phyloP scores from a whole-genome alignment of 331 rosid genomes.

The Phaseolus coccineus region DNA sequence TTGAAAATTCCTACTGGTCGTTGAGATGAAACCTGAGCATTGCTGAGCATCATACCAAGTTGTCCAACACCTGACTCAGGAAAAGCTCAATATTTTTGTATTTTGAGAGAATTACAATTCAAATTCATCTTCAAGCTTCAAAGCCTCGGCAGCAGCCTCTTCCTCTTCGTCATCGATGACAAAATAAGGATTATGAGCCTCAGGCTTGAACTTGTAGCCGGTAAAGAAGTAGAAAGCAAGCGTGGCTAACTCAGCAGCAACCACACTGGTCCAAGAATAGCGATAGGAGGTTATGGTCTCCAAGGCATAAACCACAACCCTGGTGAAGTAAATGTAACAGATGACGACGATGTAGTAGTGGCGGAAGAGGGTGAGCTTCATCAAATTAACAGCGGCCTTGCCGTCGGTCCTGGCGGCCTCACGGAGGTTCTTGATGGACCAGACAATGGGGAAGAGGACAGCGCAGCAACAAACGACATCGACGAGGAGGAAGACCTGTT shows the following conservation, averaged over 20 bases:
- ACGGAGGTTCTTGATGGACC: slow-evolving; percentile 92
- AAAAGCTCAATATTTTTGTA: slow-evolving; percentile 31
- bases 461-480: slow-evolving; percentile 93
- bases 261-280: slow-evolving; percentile 90
- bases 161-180: slow-evolving; percentile 92
- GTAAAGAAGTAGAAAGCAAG: slow-evolving; percentile 83
- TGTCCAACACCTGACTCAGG: slow-evolving; percentile 37
- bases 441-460: slow-evolving; percentile 85
- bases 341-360: slow-evolving; percentile 89
- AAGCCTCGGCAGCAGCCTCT: slow-evolving; percentile 86
- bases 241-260: slow-evolving; percentile 81
- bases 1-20: slow-evolving; percentile 28
- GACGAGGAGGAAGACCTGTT: slow-evolving; percentile 80
- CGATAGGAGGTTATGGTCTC: slow-evolving; percentile 85
- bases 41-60: slow-evolving; percentile 44
- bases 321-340: slow-evolving; percentile 85
- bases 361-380: slow-evolving; percentile 85
- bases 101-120: slow-evolving; percentile 60
- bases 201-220: slow-evolving; percentile 87
- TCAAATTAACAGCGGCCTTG: slow-evolving; percentile 87
- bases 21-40: slow-evolving; percentile 54
- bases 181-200: slow-evolving; percentile 85
- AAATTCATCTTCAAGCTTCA: slow-evolving; percentile 91
- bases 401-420: slow-evolving; percentile 92
- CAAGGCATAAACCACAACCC: slow-evolving; percentile 85